phyloP scores from a whole-genome alignment of 1,139 yeast genomes.

The Schizosaccharomyces versatilis region DNA sequence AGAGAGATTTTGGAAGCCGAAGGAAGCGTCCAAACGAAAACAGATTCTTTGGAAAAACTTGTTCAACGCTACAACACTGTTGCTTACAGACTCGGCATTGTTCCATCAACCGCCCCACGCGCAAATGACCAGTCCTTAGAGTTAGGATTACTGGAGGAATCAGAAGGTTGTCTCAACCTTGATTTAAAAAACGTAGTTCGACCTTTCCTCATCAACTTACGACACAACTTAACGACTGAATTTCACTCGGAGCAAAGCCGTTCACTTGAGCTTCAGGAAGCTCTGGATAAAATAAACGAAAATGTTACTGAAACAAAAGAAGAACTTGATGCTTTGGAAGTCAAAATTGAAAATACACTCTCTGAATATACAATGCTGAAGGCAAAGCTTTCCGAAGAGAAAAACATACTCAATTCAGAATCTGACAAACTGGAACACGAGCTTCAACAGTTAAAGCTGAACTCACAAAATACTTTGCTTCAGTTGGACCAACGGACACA shows the following conservation, averaged over 20 bases:
- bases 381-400: conserved; percentile 32
- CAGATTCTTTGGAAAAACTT: conserved; percentile 30
- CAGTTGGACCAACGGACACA: conserved; percentile 37
- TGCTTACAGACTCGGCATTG: conserved; percentile 27
- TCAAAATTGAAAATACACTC: conserved; percentile 32
- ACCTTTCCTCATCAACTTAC: conserved; percentile 25
- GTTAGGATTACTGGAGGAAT: conserved; percentile 18
- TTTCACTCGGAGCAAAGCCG: conserved; percentile 40
- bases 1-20: conserved; percentile 27
- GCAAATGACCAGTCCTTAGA: conserved; percentile 17
- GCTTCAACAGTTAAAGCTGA: conserved; percentile 30
- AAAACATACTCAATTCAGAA: conserved; percentile 36
- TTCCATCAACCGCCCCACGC: conserved; percentile 15
- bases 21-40: conserved; percentile 26
- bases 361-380: conserved; percentile 35
- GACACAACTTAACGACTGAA: conserved; percentile 28
- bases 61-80: conserved; percentile 35
- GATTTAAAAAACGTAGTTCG: conserved; percentile 21
- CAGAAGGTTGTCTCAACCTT: conserved; percentile 22
- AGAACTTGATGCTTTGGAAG: conserved; percentile 36
- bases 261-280: conserved; percentile 35
- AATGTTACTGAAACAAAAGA: conserved; percentile 35
- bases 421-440: conserved; percentile 46
- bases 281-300: conserved; percentile 34
- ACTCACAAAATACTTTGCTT: conserved; percentile 32